phyloP scores from a whole-genome alignment of 768 basidiomycete species.

The Coprinopsis marcescibilis region DNA sequence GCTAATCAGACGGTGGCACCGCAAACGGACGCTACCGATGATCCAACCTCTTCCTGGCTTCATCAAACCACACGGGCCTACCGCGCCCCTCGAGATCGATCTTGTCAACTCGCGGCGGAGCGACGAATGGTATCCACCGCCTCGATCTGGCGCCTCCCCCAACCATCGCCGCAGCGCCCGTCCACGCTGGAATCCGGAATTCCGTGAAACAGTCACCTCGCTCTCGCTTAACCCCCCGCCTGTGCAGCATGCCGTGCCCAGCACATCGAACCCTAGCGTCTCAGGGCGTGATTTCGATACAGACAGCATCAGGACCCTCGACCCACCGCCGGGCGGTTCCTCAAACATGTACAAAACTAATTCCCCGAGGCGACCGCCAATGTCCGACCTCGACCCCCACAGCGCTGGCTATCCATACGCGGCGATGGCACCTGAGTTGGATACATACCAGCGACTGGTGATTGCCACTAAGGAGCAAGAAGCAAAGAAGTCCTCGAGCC shows the following conservation, averaged over 20 bases:
- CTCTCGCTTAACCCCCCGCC: not conserved
- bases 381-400: not conserved
- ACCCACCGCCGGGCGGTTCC: not conserved
- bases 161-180: not conserved
- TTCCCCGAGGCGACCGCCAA: too few relatives aligned
- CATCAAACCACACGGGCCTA: not conserved
- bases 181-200: not conserved
- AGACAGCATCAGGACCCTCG: not conserved
- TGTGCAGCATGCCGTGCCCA: conserved; percentile 1
- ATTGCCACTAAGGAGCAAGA: not conserved
- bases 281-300: too few relatives aligned
- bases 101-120: conserved; percentile 1
- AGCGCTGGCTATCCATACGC: not conserved
- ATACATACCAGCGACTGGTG: not conserved
- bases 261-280: not conserved
- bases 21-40: not conserved
- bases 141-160: not conserved
- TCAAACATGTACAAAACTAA: not conserved
- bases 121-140: not conserved
- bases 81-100: conserved; percentile 3
- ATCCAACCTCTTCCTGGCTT: conserved; percentile 3
- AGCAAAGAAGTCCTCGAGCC: not conserved
- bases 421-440: not conserved
- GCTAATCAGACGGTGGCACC: not conserved
- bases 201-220: not conserved